Evolutionary conservation across 805 yeast genomes (phyloP).

Genomic region (Starmerella khaoyaiensis): DNA sequence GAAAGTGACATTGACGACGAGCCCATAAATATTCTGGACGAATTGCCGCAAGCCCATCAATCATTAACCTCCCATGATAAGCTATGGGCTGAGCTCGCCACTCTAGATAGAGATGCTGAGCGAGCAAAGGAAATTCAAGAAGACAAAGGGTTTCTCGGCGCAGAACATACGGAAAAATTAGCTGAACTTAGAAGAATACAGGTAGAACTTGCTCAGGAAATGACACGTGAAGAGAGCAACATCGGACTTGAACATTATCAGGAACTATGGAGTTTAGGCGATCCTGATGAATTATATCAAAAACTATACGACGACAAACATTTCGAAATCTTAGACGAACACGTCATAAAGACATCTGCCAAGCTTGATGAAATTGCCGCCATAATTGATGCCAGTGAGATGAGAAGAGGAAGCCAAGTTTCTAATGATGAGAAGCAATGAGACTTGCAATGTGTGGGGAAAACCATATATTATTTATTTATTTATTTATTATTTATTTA

Average conservation of each 20-base stretch:
- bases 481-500: neutral
- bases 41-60: conserved; percentile 43
- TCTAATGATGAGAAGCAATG: neutral
- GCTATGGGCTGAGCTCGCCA: conserved; percentile 79
- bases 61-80: conserved; percentile 56
- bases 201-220: conserved; percentile 33
- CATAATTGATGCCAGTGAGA: conserved; percentile 25
- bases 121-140: conserved; percentile 35
- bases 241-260: conserved; percentile 26
- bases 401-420: conserved; percentile 2
- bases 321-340: conserved; percentile 39
- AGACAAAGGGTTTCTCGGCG: conserved; percentile 30
- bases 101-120: conserved; percentile 62
- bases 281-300: conserved; percentile 24
- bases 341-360: conserved; percentile 37
- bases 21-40: conserved; percentile 28
- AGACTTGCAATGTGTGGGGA: neutral
- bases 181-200: conserved; percentile 47
- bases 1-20: conserved; percentile 5
- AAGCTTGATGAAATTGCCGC: conserved; percentile 42
- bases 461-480: neutral
- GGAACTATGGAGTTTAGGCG: conserved; percentile 23
- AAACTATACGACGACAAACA: conserved; percentile 38
- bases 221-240: conserved; percentile 27
- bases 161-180: conserved; percentile 39